Percentiles rank a stretch among this genome's conserved stretches.
phyloP scores from a whole-genome alignment of 2,329 filamentous ascomycete genomes.

The Colletotrichum lentis region DNA sequence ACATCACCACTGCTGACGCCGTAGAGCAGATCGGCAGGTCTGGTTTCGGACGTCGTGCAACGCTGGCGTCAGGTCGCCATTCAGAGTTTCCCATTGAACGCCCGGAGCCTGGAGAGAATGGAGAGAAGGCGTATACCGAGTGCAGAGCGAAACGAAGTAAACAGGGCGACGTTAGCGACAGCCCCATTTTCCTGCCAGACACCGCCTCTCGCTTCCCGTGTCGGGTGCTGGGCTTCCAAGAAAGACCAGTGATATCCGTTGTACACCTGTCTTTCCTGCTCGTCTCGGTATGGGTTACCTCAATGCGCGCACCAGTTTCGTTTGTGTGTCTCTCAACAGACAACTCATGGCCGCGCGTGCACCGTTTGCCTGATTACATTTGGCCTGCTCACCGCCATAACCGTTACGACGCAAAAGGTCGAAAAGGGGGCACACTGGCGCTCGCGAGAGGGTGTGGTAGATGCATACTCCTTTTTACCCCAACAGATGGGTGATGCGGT shows the following conservation, averaged over 20 bases:
- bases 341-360: constrained; percentile 8
- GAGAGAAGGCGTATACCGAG: constrained; percentile 6
- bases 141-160: constrained; percentile 1
- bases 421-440: constrained; percentile 13
- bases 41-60: constrained; percentile 33
- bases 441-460: constrained; percentile 28
- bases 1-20: constrained; percentile 25
- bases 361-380: constrained; percentile 1
- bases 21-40: constrained; percentile 18
- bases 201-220: background rate
- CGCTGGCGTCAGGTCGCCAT: constrained; percentile 20
- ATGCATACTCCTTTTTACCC: constrained; percentile 12
- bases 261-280: background rate
- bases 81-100: constrained; percentile 3
- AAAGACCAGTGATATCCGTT: background rate
- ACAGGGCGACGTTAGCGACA: constrained; percentile 9
- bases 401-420: constrained; percentile 13
- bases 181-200: background rate
- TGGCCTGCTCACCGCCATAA: constrained; percentile 23
- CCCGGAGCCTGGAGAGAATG: background rate
- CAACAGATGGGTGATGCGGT: constrained; percentile 9
- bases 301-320: background rate
- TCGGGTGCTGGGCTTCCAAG: background rate
- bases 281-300: constrained; percentile 2
- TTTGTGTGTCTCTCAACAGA: constrained; percentile 11